Percentiles rank a stretch among this genome's conserved stretches.
phyloP scores from a whole-genome alignment of 768 basidiomycete species.

The Scleroderma bovista region DNA sequence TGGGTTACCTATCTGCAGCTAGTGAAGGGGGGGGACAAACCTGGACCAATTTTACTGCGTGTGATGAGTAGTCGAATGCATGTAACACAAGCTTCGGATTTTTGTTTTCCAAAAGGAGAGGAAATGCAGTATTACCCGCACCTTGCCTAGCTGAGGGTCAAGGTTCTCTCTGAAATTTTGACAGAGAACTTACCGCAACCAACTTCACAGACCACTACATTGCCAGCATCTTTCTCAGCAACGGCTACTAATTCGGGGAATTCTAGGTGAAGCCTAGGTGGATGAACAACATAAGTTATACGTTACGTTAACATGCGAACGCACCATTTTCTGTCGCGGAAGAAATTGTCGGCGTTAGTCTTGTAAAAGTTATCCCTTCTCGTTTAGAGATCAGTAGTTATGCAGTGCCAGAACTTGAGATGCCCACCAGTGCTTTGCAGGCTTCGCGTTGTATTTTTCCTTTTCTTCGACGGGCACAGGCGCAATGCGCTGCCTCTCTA shows the following conservation, averaged over 20 bases:
- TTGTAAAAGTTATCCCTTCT: slow-evolving; percentile 93
- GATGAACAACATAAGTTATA: slow-evolving; percentile 8
- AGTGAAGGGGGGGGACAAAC: slow-evolving; percentile 32
- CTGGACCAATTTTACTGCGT: slow-evolving; percentile 88
- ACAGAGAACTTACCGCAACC: slow-evolving; percentile 69
- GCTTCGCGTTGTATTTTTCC: slow-evolving; percentile 64
- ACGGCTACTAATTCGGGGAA: slow-evolving; percentile 83
- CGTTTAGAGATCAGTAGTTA: slow-evolving; percentile 17
- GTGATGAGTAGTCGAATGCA: slow-evolving; percentile 88
- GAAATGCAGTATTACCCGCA: slow-evolving; percentile 93
- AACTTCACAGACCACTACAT: slow-evolving; percentile 73
- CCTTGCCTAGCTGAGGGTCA: slow-evolving; percentile 41
- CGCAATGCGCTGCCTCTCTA: slow-evolving; percentile 61
- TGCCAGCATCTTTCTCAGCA: slow-evolving; percentile 68
- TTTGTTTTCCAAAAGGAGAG: slow-evolving; percentile 73
- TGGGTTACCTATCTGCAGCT: neutral
- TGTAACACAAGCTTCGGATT: slow-evolving; percentile 71
- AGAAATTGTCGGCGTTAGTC: slow-evolving; percentile 81
- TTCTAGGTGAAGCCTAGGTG: slow-evolving; percentile 78
- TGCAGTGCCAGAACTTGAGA: slow-evolving; percentile 20
- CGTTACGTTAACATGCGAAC: neutral
- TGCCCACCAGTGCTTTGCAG: slow-evolving; percentile 64
- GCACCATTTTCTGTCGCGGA: slow-evolving; percentile 89
- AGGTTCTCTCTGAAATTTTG: neutral
- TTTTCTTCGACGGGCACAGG: slow-evolving; percentile 77